phyloP scores from a whole-genome alignment of 371 early-diverging fungal species.

The Mortierella polycephala region DNA sequence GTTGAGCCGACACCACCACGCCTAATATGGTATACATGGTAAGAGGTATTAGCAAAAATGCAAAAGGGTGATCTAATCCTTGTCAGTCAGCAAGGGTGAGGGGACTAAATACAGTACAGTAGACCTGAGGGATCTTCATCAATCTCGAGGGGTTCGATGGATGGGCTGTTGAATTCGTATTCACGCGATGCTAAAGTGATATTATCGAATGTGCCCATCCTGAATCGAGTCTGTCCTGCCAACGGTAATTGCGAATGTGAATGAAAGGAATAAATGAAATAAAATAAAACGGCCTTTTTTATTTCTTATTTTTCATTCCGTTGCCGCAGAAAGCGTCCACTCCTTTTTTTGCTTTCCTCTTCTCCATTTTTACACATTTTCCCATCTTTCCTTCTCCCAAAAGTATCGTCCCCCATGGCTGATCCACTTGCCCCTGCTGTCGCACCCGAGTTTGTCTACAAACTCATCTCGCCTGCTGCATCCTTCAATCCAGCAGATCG shows the following conservation, averaged over 20 bases:
- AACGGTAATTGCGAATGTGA: background rate
- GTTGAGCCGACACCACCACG: conserved; percentile 60
- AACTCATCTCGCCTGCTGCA: conserved; percentile 43
- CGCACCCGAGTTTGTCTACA: conserved; percentile 43
- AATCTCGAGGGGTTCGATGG: conserved; percentile 38
- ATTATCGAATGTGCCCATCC: conserved; percentile 12
- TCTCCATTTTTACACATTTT: background rate
- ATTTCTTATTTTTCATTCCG: background rate
- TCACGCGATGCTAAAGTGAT: conserved; percentile 37
- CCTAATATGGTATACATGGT: conserved; percentile 4
- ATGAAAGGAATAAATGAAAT: background rate
- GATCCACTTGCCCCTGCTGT: conserved; percentile 25
- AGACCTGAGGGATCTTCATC: conserved; percentile 47
- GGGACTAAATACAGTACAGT: conserved; percentile 14
- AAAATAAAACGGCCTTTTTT: background rate
- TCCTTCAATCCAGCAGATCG: conserved; percentile 24
- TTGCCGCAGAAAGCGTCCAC: background rate
- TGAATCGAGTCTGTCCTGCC: background rate
- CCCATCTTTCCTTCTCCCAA: background rate
- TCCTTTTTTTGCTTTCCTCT: background rate
- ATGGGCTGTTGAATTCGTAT: conserved; percentile 38
- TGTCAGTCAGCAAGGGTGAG: background rate
- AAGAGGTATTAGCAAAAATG: background rate
- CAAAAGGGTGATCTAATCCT: background rate
- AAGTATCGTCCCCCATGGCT: conserved; percentile 12